Evolutionary conservation across 116 monocot genomes (phyloP), one percentile per base, ranked within the genome.

Genomic region (Posidonia oceanica): DNA sequence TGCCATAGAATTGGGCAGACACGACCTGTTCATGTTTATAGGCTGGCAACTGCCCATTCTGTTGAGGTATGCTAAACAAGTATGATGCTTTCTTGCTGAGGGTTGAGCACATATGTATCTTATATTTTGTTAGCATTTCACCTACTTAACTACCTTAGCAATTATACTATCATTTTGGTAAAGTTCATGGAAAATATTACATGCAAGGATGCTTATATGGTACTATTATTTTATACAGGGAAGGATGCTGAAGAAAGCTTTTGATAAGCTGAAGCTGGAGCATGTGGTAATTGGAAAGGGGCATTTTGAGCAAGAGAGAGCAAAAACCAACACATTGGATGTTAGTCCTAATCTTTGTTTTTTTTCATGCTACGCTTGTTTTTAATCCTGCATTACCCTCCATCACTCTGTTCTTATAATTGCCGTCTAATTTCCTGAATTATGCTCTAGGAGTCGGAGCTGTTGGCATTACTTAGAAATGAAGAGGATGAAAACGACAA

Each of bases 1-100:
- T 98, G 98, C 75, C 98, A 98, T 72, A 87, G 98, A 71, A 98
- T 98, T 69, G 98, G 98, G 21, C 98, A 98, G 76, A 93, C 83
- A 21, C 68, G 70, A 3, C 93, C 92, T 52, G 98, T 98, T 3
- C 98, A 98, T 71, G 87, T 98, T 42, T 98, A 98, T 55, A 75
- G 98, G 74, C 70, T 98, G 59, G 89, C 89, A 57, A 92, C 92
- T 55, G 74, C 97, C 13, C 81, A 92, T 82, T 97, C 97, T 37
- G 85, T 97, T 17, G 97, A 97, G 87, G 97, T 89, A 75, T n/a
- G 48, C 36, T 63, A 58, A 58, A 4, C 7, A 7, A 29, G 29
- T 1, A 29, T 1, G 29, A 29, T 29, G 29, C 29, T 29, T 29
- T 29, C 1, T 29, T 29, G 29, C 29, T 29, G 29, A 29, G 29